phyloP scores from a whole-genome alignment of 2,329 filamentous ascomycete species.

The Venturia aucupariae region DNA sequence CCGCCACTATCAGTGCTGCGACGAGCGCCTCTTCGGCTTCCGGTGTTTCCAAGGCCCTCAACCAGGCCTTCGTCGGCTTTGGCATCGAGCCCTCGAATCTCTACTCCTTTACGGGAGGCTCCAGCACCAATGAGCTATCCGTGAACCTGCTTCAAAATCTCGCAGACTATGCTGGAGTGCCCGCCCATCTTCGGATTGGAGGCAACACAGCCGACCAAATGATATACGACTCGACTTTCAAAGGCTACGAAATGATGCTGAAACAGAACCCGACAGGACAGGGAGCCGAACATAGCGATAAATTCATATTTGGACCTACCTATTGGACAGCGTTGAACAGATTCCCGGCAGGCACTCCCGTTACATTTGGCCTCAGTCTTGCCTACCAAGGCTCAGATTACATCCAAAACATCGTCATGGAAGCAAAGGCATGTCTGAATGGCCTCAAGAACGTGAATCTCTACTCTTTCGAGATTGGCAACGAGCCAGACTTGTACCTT shows the following conservation, averaged over 20 bases:
- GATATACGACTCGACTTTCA: slow-evolving; percentile 32
- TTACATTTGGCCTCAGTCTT: slow-evolving; percentile 43
- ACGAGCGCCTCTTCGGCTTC: background rate
- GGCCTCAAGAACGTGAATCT: slow-evolving; percentile 31
- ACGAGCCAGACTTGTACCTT: slow-evolving; percentile 35
- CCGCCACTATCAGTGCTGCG: background rate
- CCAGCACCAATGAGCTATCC: slow-evolving; percentile 34
- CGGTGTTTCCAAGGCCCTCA: slow-evolving; percentile 1
- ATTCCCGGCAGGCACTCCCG: slow-evolving; percentile 40
- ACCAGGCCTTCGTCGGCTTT: slow-evolving; percentile 29
- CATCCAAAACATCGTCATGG: slow-evolving; percentile 32
- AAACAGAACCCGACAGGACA: slow-evolving; percentile 32
- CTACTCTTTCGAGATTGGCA: slow-evolving; percentile 36
- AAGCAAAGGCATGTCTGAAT: slow-evolving; percentile 32
- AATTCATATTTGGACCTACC: slow-evolving; percentile 37
- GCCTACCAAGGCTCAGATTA: slow-evolving; percentile 39
- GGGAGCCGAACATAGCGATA: slow-evolving; percentile 33
- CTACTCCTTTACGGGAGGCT: slow-evolving; percentile 41
- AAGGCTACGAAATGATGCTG: slow-evolving; percentile 26
- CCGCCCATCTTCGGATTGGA: slow-evolving; percentile 40
- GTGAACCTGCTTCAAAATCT: slow-evolving; percentile 42
- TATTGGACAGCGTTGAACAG: slow-evolving; percentile 41
- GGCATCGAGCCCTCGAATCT: slow-evolving; percentile 46
- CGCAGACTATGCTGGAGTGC: slow-evolving; percentile 39
- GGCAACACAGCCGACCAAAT: slow-evolving; percentile 45